Base-by-base conservation (phyloP, 148 eudicot genomes). In the Chenopodium berlandieri region DNA sequence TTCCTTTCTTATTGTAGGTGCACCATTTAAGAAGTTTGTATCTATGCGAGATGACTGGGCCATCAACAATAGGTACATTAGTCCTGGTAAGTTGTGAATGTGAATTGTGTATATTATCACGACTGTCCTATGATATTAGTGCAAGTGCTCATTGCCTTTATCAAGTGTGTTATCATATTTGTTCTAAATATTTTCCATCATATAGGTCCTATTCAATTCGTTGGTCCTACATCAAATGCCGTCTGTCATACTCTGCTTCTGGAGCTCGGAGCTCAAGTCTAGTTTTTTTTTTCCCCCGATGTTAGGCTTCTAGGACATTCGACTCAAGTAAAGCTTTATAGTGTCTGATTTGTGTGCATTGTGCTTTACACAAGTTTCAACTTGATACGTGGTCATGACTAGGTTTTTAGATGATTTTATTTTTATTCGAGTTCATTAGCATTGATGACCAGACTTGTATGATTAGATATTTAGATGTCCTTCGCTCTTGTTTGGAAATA, bases 11-110 rank as follows among this genome's bases (percentile, higher is more conserved):
- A 4, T 40, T 54, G 75, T 86, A 96, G 99, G 95, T 84, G 98
- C 98, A 25, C 99, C 99, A 68, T 96, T 94, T 82, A 90, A 91
- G 89, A 94, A 91, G 78, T 96, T 94, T 80, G 93, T 90, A 79
- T 96, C 99, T 58, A 27, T 88, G 94, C 86, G 98, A 52, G 98
- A 92, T 48, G 99, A 96, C 71, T 96, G 99, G 97, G 95, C 99
- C 73, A 58, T 92, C 77, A 90, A 94, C 75, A 96, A 96, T 80
- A 89, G 93, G 71, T 96, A 96, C 84, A 87, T 96, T 70, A 90
- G 91, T 84, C 99, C 99, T 74, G 99, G 99, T 96, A 94, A 19
- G 90, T 73, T 80, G 54, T 52, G n/a, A 16, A 76, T 9, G 52
- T 67, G 22, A 27, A 9, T 19, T 54, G 12, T 6, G 32, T 47